A percentile compares a stretch with the other conserved stretches of the same genome.
Evolutionary conservation across 1,139 yeast species (phyloP).

Genomic region (Saccharomycopsis hybrid): DNA sequence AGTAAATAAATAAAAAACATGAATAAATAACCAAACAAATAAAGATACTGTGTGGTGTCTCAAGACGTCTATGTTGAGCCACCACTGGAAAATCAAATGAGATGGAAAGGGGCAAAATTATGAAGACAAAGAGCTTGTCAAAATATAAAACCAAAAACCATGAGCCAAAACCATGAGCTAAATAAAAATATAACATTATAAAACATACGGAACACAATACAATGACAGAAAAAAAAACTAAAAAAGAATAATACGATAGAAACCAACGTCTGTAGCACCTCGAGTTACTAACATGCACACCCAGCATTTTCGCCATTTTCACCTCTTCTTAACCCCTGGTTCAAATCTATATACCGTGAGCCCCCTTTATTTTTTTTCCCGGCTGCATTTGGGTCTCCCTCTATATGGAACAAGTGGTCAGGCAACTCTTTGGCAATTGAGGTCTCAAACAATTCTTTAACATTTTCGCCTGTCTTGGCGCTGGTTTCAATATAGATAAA

Average conservation of each 20-base stretch:
- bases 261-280: too few species aligned
- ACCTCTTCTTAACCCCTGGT: conserved; percentile 8
- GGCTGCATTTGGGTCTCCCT: conserved; percentile 20
- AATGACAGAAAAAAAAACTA: neutral
- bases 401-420: conserved; percentile 22
- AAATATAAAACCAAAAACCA: too few species aligned
- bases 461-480: conserved; percentile 76
- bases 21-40: too few species aligned
- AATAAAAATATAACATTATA: neutral
- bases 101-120: too few species aligned
- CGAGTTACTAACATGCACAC: conserved; percentile 8
- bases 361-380: too few species aligned
- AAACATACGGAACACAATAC: neutral
- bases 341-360: conserved; percentile 12
- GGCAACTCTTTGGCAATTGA: conserved; percentile 16
- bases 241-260: neutral
- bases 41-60: too few species aligned
- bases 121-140: too few species aligned
- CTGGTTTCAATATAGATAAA: conserved; percentile 74
- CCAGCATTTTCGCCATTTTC: neutral
- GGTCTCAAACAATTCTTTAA: conserved; percentile 51
- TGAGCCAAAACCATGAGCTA: neutral
- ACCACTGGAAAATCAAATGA: too few species aligned
- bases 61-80: too few species aligned
- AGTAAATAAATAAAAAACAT: too few species aligned